Evolutionary conservation across 169 alveolate species (phyloP).

Genomic region (Plasmodium relictum): DNA sequence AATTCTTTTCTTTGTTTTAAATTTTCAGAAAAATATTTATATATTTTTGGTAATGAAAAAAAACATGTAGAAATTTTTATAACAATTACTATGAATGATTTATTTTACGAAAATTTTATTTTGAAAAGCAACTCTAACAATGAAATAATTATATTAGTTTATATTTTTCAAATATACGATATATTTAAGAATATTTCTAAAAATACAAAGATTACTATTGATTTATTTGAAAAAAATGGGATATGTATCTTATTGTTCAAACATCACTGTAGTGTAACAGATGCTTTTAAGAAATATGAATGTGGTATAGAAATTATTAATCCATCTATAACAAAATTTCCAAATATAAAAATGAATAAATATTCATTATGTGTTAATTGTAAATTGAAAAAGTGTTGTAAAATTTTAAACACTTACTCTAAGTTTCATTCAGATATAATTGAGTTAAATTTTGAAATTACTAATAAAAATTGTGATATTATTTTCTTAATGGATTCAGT

Average conservation of each 20-base stretch:
- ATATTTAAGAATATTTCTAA: constrained; percentile 70
- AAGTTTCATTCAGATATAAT: constrained; percentile 54
- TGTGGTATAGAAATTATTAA: constrained; percentile 70
- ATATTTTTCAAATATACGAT: constrained; percentile 72
- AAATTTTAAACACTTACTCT: constrained; percentile 69
- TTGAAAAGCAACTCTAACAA: constrained; percentile 65
- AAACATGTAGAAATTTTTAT: constrained; percentile 75
- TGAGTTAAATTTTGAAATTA: constrained; percentile 35
- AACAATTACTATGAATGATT: constrained; percentile 72
- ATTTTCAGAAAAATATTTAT: constrained; percentile 69
- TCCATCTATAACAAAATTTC: constrained; percentile 58
- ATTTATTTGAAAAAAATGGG: constrained; percentile 74
- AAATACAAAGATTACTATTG: constrained; percentile 73
- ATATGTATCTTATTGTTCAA: constrained; percentile 62
- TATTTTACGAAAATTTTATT: constrained; percentile 72
- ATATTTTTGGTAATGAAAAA: constrained; percentile 69
- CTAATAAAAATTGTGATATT: constrained; percentile 55
- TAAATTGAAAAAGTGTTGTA: constrained; percentile 70
- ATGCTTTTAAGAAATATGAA: constrained; percentile 68
- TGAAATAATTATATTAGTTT: constrained; percentile 65
- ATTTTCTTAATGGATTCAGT: constrained; percentile 54
- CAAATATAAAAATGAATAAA: constrained; percentile 62
- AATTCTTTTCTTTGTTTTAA: constrained; percentile 64
- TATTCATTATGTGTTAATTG: constrained; percentile 55
- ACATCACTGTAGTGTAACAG: constrained; percentile 72